A percentile compares a stretch with the other conserved stretches of the same genome.
phyloP scores from a whole-genome alignment of 176 grass and related monocot species.

The Rhynchospora breviuscula region DNA sequence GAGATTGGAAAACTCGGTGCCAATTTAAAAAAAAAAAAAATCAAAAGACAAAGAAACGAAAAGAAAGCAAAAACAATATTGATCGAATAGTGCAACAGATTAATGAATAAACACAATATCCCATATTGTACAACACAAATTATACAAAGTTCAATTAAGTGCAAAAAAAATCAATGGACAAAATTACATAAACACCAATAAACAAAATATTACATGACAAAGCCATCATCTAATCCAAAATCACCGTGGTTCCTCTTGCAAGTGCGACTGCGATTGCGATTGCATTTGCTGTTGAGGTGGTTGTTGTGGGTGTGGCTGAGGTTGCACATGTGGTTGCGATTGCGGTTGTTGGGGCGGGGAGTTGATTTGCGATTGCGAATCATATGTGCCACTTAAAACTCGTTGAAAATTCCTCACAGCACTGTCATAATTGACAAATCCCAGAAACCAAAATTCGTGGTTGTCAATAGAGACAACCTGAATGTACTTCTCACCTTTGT shows the following conservation, averaged over 20 bases:
- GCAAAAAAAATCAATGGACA: not conserved
- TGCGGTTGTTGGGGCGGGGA: not conserved
- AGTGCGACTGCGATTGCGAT: not conserved
- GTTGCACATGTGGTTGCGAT: not conserved
- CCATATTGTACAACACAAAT: not conserved
- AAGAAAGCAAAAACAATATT: not conserved
- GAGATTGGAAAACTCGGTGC: not conserved
- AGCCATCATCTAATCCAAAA: not conserved
- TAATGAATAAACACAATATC: not conserved
- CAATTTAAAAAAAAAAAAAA: slow-evolving; percentile 1
- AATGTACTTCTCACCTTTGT: slow-evolving; percentile 71
- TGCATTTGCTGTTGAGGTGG: not conserved
- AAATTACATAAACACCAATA: not conserved
- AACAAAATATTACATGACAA: not conserved
- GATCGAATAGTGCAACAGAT: not conserved
- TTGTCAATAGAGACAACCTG: slow-evolving; percentile 57
- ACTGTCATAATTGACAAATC: slow-evolving; percentile 71
- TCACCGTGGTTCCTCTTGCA: not conserved
- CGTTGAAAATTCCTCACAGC: slow-evolving; percentile 55
- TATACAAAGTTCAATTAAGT: not conserved
- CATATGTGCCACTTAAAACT: slow-evolving; percentile 28
- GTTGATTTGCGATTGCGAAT: slow-evolving; percentile 24
- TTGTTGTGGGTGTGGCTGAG: not conserved
- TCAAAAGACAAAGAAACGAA: not conserved
- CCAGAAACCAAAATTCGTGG: slow-evolving; percentile 87